Base-by-base conservation (phyloP, 164 flowering plant genomes). In the Aristolochia californica region DNA sequence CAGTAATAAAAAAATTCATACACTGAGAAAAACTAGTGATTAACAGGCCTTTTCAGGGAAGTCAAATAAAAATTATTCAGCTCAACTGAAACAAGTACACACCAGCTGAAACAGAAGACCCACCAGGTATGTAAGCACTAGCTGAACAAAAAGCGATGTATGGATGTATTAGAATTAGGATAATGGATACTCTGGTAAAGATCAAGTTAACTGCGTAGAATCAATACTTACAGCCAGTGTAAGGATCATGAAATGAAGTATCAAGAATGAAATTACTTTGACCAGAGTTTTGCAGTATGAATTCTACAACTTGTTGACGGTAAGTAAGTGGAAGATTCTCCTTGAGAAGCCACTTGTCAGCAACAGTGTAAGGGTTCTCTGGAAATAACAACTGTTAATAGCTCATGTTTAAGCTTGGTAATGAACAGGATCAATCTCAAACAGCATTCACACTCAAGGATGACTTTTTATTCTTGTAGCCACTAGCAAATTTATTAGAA, bases 291-390 rank as follows among this genome's bases (percentile, higher is more conserved):
- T 88, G 87, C 53, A 90, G 77, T 63, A 94, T 90, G 70, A 94
- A 94, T 63, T 88, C 96, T 23, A 90, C 96, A 65, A 94, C 65
- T 72, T 94, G 99, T 68, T 90, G 87, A 23, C 97, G 87, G 49
- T 80, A 94, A 55, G 96, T 72, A 62, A 90, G 81, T 22, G 97
- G 91, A 62, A 94, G 91, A 67, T 82, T 78, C 75, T 94, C 95
- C 62, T 84, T 80, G 45, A 94, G 86, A 66, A 94, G 97, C 99
- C 99, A 94, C 71, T 84, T 88, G 61, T 94, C 99, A 69, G 99
- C 99, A 65, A 80, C 71, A 50, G 60, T 64, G 64, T 94, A 94
- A 47, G 95, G 87, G 71, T 83, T 82, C 65, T 94, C 99, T 94
- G 83, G 59, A 73, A 68, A 56, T 52, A 21, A 4, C 26, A 28